These are phyloP conservation scores for Beauveria asiatica DNA, from an alignment of 2,329 filamentous ascomycete genomes.

Conservation along the genomic window DNA sequence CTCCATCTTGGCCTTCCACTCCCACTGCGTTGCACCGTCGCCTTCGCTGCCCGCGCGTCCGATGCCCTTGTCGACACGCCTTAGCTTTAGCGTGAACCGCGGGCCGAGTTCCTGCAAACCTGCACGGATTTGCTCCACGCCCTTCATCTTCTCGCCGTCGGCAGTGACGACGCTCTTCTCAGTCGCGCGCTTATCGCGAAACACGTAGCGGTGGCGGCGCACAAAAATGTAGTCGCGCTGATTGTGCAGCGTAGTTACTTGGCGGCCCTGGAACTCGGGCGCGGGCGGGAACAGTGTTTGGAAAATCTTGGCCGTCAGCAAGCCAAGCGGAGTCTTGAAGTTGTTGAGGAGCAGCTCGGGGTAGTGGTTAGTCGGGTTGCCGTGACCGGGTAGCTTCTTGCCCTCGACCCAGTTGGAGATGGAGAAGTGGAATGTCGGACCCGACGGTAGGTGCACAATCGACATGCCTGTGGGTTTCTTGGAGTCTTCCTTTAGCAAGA, in stretches of 20 bases:
- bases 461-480: slow-evolving; percentile 79
- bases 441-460: slow-evolving; percentile 72
- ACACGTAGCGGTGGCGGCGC: slow-evolving; percentile 81
- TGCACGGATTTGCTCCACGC: slow-evolving; percentile 75
- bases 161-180: slow-evolving; percentile 79
- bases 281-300: slow-evolving; percentile 51
- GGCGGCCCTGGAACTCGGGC: slow-evolving; percentile 76
- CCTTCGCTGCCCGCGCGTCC: slow-evolving; percentile 58
- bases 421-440: slow-evolving; percentile 88
- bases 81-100: slow-evolving; percentile 66
- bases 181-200: slow-evolving; percentile 76
- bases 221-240: slow-evolving; percentile 96
- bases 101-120: slow-evolving; percentile 88
- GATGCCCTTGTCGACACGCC: slow-evolving; percentile 85
- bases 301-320: slow-evolving; percentile 81
- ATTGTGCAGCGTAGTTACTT: slow-evolving; percentile 89
- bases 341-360: slow-evolving; percentile 89
- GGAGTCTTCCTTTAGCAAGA: slow-evolving; percentile 81
- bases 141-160: slow-evolving; percentile 76
- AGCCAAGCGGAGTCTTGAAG: slow-evolving; percentile 86
- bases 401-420: slow-evolving; percentile 88
- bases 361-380: slow-evolving; percentile 78
- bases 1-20: slow-evolving; percentile 95
- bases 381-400: slow-evolving; percentile 81
- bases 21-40: slow-evolving; percentile 76